Percentiles rank a stretch among this genome's conserved stretches.
These are phyloP conservation scores for Kwoniella europaea DNA, from an alignment of 768 basidiomycete genomes.

Conservation along the genomic window DNA sequence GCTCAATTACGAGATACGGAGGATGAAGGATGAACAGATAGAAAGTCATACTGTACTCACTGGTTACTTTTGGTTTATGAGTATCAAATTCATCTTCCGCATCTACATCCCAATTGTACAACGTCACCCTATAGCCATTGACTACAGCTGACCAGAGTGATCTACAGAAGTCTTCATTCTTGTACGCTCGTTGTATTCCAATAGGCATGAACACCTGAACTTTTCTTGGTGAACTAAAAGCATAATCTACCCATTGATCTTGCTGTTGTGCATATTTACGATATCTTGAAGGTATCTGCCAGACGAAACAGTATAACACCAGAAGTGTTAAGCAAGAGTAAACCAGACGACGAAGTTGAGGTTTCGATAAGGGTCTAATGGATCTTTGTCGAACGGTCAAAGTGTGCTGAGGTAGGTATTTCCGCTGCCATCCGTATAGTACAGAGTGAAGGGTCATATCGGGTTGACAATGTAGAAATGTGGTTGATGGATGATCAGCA, in stretches of 20 bases:
- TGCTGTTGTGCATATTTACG: neutral
- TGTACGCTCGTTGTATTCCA: neutral
- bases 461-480: neutral
- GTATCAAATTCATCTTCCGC: constrained; percentile 11
- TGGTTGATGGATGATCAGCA: neutral
- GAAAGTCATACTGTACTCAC: neutral
- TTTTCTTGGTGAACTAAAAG: neutral
- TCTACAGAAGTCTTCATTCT: constrained; percentile 3
- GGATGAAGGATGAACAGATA: neutral
- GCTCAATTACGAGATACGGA: too few relatives aligned
- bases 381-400: neutral
- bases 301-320: neutral
- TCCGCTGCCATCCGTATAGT: neutral
- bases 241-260: neutral
- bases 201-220: constrained; percentile 8
- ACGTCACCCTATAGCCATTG: neutral
- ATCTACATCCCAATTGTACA: constrained; percentile 3
- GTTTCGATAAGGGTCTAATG: neutral
- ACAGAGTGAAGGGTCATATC: neutral
- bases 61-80: neutral
- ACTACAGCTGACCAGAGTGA: constrained; percentile 1
- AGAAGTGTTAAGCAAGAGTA: neutral
- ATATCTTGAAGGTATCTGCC: neutral
- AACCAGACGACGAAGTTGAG: neutral
- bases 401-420: constrained; percentile 6